Evolutionary conservation across 768 basidiomycete genomes (phyloP), one percentile per base, ranked within the genome.

Genomic region (Leccinum variicolor): DNA sequence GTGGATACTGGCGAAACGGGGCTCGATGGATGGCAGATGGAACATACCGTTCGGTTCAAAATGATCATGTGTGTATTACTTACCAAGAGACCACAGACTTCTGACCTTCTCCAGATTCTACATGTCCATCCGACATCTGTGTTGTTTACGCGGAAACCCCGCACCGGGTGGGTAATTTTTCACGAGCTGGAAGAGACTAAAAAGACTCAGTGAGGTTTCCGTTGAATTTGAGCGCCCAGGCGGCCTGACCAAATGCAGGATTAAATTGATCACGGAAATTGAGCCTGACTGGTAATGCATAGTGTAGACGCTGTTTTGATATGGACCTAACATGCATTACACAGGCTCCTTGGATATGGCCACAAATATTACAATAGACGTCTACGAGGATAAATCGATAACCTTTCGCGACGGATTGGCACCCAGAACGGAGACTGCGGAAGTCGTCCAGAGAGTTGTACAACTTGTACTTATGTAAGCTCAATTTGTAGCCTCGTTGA

Each of bases 111-210:
- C 10, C 60, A 98, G 95, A 77, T 84, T 8, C 74, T 99, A 21
- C 85, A 94, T 74, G 89, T 93, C 4, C 96, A 98, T 71, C 96
- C 97, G 1, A 92, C 87, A 7, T 97, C 95, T 1, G 93, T 97
- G 7, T 75, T 98, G 52, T 98, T 98, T 69, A 97, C 93, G 0
- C 77, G 97, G 45, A 94, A 92, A 66, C 91, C 97, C 9, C 82
- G 86, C 23, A 89, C 89, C 1, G 91, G 92, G 7, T 98, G 94
- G 92, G 91, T 99, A 4, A 78, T 99, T 9, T 98, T 88, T 67
- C 94, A 98, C 65, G 94, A 98, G 70, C 86, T 97, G 77, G 89
- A 98, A 66, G 96, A 98, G 73, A 98, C 97, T 0, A 95, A 93
- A 63, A 97, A 94, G 69, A 87, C 86, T 43, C 95, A 92, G 91